Evolutionary conservation across 1,284 basidiomycete species (phyloP), one percentile per base, ranked within the genome.

Genomic region (Cutaneotrichosporon cyanovorans): DNA sequence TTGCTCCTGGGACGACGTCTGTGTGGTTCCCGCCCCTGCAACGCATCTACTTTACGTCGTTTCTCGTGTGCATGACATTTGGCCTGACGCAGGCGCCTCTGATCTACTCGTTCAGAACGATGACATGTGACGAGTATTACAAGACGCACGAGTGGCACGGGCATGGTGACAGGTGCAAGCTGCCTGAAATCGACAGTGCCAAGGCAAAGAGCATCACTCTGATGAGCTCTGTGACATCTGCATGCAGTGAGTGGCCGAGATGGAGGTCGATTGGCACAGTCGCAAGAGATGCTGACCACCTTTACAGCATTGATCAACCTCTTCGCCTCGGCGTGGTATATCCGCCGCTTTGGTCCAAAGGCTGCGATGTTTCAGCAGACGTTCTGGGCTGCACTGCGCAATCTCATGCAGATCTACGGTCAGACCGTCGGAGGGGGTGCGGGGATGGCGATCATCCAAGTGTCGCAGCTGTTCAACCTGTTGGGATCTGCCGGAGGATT

Each of bases 81-180:
- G 55, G 61, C 15, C 55, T 61, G 33, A 71, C 69, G 12, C 61
- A 66, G 37, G 66, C 70, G 8, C 60, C 68, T 10, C 46, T 72
- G n/a, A 57, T 72, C 30, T 72, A 68, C 54, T 55, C 60, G 12
- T 62, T 68, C 49, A 45, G 61, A 15, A 47, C 58, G 5, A 66
- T 70, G 59, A 59, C 67, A 1, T 71, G 70, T 45, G 62, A 70
- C 9, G 63, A 62, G 37, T 68, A 64, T 38, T 69, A 67, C 51
- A 46, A 52, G 45, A 54, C 51, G 4, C 62, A 58, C 31, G 31
- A 52, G 16, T 59, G 53, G 40, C 18, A 33, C 1, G 59, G 59
- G 0, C 3, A 32, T 3, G 58, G 57, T 0, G 68, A 73, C 44
- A 18, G 59, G 23, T 72, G 71, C 45, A 46, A 53, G 3, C 23